Evolutionary conservation across 2,329 filamentous ascomycete species (phyloP), one percentile per base, ranked within the genome.

Genomic region (Neoarthrinium moseri): DNA sequence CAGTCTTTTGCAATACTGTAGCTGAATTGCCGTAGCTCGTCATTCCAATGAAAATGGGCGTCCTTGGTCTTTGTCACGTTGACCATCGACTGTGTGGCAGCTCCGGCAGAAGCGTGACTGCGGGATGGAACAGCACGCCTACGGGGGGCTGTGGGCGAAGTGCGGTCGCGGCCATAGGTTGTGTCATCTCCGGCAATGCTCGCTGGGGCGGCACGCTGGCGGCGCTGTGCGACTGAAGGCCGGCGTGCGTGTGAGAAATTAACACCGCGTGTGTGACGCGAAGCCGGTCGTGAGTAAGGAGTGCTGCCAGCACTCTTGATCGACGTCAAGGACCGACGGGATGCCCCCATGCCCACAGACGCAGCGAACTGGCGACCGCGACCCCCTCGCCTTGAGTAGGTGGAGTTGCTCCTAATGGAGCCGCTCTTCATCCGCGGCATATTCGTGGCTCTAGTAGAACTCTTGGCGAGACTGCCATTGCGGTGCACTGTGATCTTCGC

Each of bases 1-100:
- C 91, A 95, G 48, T 94, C 89, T 65, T 90, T 89, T 40, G 90
- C 89, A 50, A 96, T 84, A 57, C 90, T 90, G 56, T 81, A 82
- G 56, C 90, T 95, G 47, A 95, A 86, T 56, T 92, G 86, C 6
- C 89, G 79, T 44, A 94, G 80, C 61, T 96, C 91, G 48, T 91
- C 89, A 55, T 81, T 84, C 56, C 77, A 67, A 32, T 70, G 56
- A 40, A 64, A 49, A n/a, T 29, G 44, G 13, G 47, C 46, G 13
- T 56, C 52, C 7, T 48, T 41, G 20, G 26, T 17, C 29, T 51
- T 45, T 17, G 58, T 47, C 4, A 57, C 43, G 27, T 61, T 59
- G n/a, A 50, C 45, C 54, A 57, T 56, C 3, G 60, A 52, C 26
- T 56, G 56, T 13, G 52, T 55, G 10, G 39, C 49, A 40, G 45